phyloP scores from a whole-genome alignment of 208 protist genomes.

The Crithidia acanthocephali region DNA sequence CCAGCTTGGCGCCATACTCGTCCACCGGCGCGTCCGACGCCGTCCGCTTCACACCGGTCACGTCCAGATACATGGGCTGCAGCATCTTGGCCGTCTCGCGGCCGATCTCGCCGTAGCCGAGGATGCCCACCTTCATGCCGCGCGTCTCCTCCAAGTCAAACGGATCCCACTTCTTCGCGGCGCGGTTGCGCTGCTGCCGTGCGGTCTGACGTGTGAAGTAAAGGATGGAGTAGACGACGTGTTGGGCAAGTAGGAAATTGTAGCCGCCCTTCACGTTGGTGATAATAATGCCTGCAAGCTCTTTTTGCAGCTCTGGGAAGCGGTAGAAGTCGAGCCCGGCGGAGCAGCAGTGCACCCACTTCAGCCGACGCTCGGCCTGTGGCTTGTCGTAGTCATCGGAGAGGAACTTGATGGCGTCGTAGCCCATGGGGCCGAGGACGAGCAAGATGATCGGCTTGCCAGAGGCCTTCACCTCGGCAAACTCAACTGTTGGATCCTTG shows the following conservation, averaged over 20 bases:
- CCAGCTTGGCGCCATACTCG: slow-evolving; percentile 48
- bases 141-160: slow-evolving; percentile 63
- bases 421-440: slow-evolving; percentile 7
- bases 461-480: slow-evolving; percentile 15
- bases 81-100: slow-evolving; percentile 42
- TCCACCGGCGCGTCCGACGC: slow-evolving; percentile 34
- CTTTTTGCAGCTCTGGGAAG: slow-evolving; percentile 32
- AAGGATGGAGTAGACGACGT: slow-evolving; percentile 66
- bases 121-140: slow-evolving; percentile 68
- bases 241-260: slow-evolving; percentile 62
- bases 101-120: slow-evolving; percentile 88
- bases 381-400: slow-evolving; percentile 50
- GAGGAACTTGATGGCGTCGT: slow-evolving; percentile 51
- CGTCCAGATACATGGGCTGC: slow-evolving; percentile 70
- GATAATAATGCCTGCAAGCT: slow-evolving; percentile 54
- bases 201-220: slow-evolving; percentile 73
- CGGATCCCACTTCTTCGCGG: slow-evolving; percentile 65
- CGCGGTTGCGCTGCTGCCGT: slow-evolving; percentile 11
- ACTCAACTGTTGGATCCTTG: slow-evolving; percentile 13
- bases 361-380: slow-evolving; percentile 43
- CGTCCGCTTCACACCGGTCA: slow-evolving; percentile 65
- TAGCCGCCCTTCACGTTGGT: slow-evolving; percentile 67
- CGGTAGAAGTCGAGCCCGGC: slow-evolving; percentile 67
- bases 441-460: slow-evolving; percentile 12
- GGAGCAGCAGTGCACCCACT: slow-evolving; percentile 66